Base-by-base conservation (phyloP, 192 early-diverging fungal genomes). In the Entomortierella parvispora region DNA sequence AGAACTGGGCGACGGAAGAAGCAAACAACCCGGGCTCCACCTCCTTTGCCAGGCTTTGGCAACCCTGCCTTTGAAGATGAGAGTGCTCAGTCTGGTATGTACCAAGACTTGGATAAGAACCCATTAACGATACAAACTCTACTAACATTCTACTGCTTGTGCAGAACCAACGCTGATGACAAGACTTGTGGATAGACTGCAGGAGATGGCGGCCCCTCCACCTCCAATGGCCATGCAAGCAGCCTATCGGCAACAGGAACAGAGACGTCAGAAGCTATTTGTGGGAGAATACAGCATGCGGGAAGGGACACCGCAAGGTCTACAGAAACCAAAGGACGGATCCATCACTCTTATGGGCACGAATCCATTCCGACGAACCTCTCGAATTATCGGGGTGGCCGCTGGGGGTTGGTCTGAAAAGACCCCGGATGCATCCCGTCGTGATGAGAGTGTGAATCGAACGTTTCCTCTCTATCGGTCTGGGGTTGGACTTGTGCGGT, bases 221-320 rank as follows among this genome's bases (percentile, higher is more conserved):
- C 74, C 74, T 23, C 74, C 74, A 1, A 46, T 68, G 31, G 54
- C 74, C 6, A 77, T 77, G 74, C 65, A 59, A 15, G 66, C 58
- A 5, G 65, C 74, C 8, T 64, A 64, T 49, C 59, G 74, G 1
- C 51, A 68, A 47, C 74, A 77, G 43, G 66, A 68, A 17, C 65
- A 68, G 17, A 44, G 74, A 28, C 65, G 74, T 0, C 74, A 77
- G 31, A 77, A 68, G 33, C 29, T 77, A 18, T 77, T 68, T 64
- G 74, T 77, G 2, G 74, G 74, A 9, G 74, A 77, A 34, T 77
- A 77, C 8, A 68, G 55, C 31, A 63, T 77, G 65, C 52, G 55
- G 9, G 46, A 57, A 1, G 60, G 43, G 12, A 51, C 29, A 15
- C 8, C 17, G 5, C 23, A 43, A 4, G 15, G 43, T 44, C 40